These are phyloP conservation scores for Aegilops tauschii DNA, from an alignment of 176 grass and related monocot species.

Conservation along the genomic window DNA sequence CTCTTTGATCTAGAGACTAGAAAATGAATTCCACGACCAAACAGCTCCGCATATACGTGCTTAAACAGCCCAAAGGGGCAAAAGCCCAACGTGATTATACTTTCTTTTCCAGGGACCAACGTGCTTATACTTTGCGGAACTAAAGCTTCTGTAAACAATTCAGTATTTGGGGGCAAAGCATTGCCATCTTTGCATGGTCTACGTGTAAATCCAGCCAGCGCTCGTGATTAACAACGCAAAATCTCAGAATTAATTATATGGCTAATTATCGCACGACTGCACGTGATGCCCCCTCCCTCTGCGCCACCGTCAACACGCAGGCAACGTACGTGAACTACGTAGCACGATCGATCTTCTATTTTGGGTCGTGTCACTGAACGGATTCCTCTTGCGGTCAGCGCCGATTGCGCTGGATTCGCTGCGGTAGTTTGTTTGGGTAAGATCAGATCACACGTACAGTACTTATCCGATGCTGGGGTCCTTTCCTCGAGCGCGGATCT, in stretches of 20 bases:
- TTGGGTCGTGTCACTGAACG: not conserved
- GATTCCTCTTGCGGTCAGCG: not conserved
- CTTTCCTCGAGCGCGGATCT: too few relatives aligned
- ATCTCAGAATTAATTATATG: not conserved
- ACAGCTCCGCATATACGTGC: not conserved
- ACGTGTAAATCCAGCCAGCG: conserved; percentile 13
- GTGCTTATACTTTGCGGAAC: not conserved
- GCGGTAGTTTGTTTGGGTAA: not conserved
- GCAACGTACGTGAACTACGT: not conserved
- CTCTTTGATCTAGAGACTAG: not conserved
- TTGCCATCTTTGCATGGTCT: not conserved
- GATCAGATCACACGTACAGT: too few relatives aligned
- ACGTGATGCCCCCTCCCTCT: not conserved
- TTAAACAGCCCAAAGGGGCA: not conserved
- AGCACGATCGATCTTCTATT: not conserved
- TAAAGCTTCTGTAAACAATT: not conserved
- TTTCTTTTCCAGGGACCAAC: not conserved
- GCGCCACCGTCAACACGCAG: not conserved
- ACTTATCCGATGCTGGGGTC: not conserved
- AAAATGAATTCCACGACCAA: not conserved
- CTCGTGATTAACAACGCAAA: conserved; percentile 16
- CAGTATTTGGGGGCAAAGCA: not conserved
- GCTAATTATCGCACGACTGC: not conserved
- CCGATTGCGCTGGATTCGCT: not conserved
- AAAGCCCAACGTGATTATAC: not conserved